Evolutionary conservation across 2,329 filamentous ascomycete species (phyloP).

Genomic region (Trichoderma semiorbis): DNA sequence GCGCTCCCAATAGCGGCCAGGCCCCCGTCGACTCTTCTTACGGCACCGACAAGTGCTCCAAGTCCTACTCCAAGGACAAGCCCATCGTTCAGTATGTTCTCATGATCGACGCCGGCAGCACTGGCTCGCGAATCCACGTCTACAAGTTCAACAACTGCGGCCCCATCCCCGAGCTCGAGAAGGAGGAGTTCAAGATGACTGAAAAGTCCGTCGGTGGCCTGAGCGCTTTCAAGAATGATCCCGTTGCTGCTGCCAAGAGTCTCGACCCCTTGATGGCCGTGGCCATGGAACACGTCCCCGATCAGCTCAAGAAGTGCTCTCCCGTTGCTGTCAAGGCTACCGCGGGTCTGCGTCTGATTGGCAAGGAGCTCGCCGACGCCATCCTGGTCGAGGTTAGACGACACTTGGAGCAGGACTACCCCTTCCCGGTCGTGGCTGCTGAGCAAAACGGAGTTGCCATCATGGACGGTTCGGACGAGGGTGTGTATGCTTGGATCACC

Average conservation of each 20-base stretch:
- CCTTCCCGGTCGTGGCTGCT: slow-evolving; percentile 86
- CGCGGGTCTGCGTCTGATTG: slow-evolving; percentile 85
- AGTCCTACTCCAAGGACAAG: slow-evolving; percentile 81
- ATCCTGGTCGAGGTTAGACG: slow-evolving; percentile 82
- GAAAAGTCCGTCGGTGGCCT: slow-evolving; percentile 79
- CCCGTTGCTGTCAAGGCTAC: slow-evolving; percentile 98
- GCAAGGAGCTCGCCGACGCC: slow-evolving; percentile 71
- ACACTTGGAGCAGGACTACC: slow-evolving; percentile 83
- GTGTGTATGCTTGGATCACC: slow-evolving; percentile 98
- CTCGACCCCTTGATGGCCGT: slow-evolving; percentile 84
- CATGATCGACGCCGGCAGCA: slow-evolving; percentile 98
- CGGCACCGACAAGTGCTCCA: slow-evolving; percentile 72
- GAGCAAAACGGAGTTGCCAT: slow-evolving; percentile 87
- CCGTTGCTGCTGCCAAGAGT: slow-evolving; percentile 82
- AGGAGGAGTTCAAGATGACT: slow-evolving; percentile 91
- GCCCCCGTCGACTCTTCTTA: slow-evolving; percentile 57
- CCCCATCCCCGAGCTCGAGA: slow-evolving; percentile 86
- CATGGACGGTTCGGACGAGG: slow-evolving; percentile 96
- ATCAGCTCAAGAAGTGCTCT: slow-evolving; percentile 85
- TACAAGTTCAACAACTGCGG: slow-evolving; percentile 99
- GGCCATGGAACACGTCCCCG: slow-evolving; percentile 79
- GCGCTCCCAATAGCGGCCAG: slow-evolving; percentile 43
- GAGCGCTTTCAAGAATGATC: slow-evolving; percentile 82
- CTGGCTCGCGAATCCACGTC: slow-evolving; percentile 94
- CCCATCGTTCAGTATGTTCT: slow-evolving; percentile 95